Evolutionary conservation across 169 alveolate species (phyloP).

Genomic region (Cyclospora cayetanensis): DNA sequence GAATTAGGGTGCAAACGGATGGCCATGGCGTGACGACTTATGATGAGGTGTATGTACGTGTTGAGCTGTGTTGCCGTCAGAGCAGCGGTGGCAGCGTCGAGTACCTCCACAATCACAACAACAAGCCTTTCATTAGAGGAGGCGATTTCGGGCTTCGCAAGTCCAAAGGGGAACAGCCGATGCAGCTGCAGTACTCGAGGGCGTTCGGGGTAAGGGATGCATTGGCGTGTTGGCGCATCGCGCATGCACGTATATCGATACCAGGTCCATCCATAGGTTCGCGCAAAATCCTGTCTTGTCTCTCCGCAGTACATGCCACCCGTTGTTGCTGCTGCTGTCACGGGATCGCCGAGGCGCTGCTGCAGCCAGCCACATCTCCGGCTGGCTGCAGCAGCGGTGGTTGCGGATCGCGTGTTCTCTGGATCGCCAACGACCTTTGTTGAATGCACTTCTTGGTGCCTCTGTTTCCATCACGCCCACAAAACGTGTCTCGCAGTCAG

Average conservation of each 20-base stretch:
- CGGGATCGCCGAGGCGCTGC: not conserved
- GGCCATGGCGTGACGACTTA: not conserved
- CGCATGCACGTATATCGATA: not conserved
- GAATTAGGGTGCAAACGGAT: no score
- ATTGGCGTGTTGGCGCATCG: not conserved
- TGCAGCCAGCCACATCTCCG: not conserved
- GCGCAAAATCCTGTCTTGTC: not conserved
- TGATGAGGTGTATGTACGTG: not conserved
- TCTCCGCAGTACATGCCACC: not conserved
- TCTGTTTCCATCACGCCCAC: no score
- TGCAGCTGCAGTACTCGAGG: constrained; percentile 86
- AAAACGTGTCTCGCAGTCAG: no score
- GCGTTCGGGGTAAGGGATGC: constrained; percentile 85
- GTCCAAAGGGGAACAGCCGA: constrained; percentile 86
- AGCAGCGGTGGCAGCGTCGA: constrained; percentile 77
- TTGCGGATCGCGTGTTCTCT: no score
- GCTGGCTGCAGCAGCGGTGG: not conserved
- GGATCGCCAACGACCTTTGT: no score
- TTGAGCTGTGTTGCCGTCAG: not conserved
- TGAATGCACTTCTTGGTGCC: no score
- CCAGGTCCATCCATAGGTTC: not conserved
- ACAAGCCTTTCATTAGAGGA: constrained; percentile 86
- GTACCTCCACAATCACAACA: constrained; percentile 81
- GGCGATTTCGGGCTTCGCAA: constrained; percentile 85
- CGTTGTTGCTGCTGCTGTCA: not conserved